A percentile compares a stretch with the other conserved stretches of the same genome.
These are phyloP conservation scores for Diutina pseudorugosa DNA, from an alignment of 1,139 yeast species.

Conservation along the genomic window DNA sequence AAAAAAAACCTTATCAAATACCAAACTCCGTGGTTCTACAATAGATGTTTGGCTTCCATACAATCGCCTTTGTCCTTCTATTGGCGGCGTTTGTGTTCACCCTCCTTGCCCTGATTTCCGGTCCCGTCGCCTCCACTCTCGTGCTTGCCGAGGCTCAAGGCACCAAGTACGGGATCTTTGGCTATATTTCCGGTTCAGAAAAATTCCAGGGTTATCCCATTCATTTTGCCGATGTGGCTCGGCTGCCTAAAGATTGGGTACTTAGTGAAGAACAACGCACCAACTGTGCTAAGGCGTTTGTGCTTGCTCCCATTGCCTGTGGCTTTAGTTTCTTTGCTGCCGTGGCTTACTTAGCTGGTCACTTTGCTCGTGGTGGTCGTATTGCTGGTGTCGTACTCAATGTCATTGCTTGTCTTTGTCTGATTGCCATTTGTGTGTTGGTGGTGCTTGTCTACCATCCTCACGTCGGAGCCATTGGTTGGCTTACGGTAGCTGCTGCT, in stretches of 20 bases:
- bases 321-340: constrained; percentile 7
- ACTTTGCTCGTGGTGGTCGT: background rate
- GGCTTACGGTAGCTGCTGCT: constrained; percentile 59
- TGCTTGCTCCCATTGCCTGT: constrained; percentile 11
- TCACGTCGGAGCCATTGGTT: constrained; percentile 52
- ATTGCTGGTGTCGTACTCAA: constrained; percentile 14
- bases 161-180: constrained; percentile 9
- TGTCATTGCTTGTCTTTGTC: constrained; percentile 37
- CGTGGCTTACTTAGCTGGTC: background rate
- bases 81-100: constrained; percentile 30
- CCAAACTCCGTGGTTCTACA: background rate
- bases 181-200: constrained; percentile 12
- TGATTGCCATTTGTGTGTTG: constrained; percentile 33
- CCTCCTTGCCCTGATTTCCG: constrained; percentile 38
- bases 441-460: constrained; percentile 50
- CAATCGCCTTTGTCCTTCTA: constrained; percentile 19
- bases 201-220: constrained; percentile 23
- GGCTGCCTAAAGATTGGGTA: constrained; percentile 6
- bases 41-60: constrained; percentile 12
- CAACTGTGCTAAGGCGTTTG: constrained; percentile 8
- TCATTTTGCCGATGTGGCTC: constrained; percentile 6
- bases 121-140: constrained; percentile 30
- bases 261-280: constrained; percentile 6
- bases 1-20: background rate
- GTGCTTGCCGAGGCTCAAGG: constrained; percentile 17